Percentiles rank a stretch among this genome's conserved stretches.
Evolutionary conservation across 192 early-diverging fungal genomes (phyloP).

Genomic region (Spizellomyces punctatus): DNA sequence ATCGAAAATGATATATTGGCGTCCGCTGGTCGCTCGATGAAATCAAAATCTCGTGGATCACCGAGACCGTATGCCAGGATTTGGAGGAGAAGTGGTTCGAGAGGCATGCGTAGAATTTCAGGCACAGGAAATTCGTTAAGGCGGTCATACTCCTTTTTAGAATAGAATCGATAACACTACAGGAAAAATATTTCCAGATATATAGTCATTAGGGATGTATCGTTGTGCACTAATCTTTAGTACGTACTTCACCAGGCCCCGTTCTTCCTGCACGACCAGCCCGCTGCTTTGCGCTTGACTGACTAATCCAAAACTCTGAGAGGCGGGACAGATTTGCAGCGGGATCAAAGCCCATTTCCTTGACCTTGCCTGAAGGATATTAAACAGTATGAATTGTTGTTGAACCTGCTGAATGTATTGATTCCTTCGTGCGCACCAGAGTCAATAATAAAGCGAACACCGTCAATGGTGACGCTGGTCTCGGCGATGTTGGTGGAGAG

Average conservation of each 20-base stretch:
- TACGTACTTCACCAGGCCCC: conserved; percentile 56
- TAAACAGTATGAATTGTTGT: conserved; percentile 56
- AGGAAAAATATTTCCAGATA: neutral
- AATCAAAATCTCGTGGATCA: conserved; percentile 65
- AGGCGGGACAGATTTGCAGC: conserved; percentile 51
- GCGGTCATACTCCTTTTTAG: conserved; percentile 57
- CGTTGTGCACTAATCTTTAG: neutral
- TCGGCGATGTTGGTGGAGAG: conserved; percentile 85
- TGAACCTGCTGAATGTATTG: conserved; percentile 11
- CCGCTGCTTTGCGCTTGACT: conserved; percentile 68
- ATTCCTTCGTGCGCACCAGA: conserved; percentile 41
- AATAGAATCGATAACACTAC: conserved; percentile 66
- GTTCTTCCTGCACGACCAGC: conserved; percentile 66
- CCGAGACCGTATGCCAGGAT: conserved; percentile 63
- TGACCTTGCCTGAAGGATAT: conserved; percentile 64
- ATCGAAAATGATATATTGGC: conserved; percentile 48
- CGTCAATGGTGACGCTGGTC: conserved; percentile 79
- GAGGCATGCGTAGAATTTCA: conserved; percentile 64
- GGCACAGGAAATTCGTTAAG: conserved; percentile 69
- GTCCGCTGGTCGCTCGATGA: conserved; percentile 59
- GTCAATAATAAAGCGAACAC: conserved; percentile 72
- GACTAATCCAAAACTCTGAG: conserved; percentile 71
- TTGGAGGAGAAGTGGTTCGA: conserved; percentile 62
- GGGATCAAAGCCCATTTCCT: conserved; percentile 65
- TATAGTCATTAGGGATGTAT: neutral